Evolutionary conservation across 805 yeast genomes (phyloP).

Genomic region (Middelhovenomyces tepae): DNA sequence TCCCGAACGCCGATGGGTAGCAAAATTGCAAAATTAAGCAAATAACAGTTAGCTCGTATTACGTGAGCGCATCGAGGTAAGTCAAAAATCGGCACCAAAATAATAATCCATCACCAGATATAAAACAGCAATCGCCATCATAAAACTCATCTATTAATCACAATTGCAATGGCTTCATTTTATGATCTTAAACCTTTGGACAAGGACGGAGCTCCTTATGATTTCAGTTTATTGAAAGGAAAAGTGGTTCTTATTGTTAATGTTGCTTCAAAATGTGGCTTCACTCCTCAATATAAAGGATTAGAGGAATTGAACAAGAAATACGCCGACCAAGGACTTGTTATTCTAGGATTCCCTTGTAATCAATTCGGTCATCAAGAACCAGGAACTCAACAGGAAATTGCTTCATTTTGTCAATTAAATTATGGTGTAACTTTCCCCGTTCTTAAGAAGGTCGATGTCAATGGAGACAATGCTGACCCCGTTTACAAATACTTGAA

Average conservation of each 20-base stretch:
- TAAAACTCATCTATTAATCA: not conserved
- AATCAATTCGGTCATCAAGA: constrained; percentile 83
- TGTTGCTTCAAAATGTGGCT: constrained; percentile 80
- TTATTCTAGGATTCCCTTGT: constrained; percentile 79
- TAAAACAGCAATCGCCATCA: too few relatives aligned
- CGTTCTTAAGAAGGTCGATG: constrained; percentile 74
- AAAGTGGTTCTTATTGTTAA: constrained; percentile 78
- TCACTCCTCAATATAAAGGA: constrained; percentile 68
- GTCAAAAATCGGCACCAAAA: too few relatives aligned
- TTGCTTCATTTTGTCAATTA: constrained; percentile 59
- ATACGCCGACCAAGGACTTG: constrained; percentile 55
- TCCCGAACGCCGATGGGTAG: too few relatives aligned
- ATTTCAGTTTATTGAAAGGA: constrained; percentile 57
- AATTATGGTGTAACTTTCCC: constrained; percentile 94
- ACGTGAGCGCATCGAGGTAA: too few relatives aligned
- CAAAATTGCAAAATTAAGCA: too few relatives aligned
- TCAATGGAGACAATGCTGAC: constrained; percentile 75
- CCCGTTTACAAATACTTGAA: constrained; percentile 77
- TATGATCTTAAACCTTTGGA: constrained; percentile 63
- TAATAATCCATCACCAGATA: too few relatives aligned
- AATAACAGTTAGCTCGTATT: too few relatives aligned
- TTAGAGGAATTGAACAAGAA: constrained; percentile 60
- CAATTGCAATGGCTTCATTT: constrained; percentile 42
- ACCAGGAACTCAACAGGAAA: constrained; percentile 59
- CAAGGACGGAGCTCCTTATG: constrained; percentile 48